Evolutionary conservation across 768 basidiomycete genomes (phyloP).

Genomic region (Boletus barrowsii): DNA sequence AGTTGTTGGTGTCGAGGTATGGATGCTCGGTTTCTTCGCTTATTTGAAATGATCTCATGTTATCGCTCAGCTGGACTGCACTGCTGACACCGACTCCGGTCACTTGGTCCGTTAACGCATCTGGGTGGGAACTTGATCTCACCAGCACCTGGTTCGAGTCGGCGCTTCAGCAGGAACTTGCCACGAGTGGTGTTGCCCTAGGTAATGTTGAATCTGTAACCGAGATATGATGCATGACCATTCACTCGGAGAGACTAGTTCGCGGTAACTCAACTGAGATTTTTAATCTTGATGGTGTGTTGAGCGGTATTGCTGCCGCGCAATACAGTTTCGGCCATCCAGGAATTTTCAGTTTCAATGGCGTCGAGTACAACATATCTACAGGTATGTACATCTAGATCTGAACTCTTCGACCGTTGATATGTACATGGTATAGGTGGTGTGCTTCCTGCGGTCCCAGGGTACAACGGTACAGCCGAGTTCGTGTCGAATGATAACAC

Average conservation of each 20-base stretch:
- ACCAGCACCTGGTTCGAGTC: slow-evolving; percentile 1
- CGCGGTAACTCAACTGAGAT: slow-evolving; percentile 13
- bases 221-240: neutral
- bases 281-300: slow-evolving; percentile 1
- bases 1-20: slow-evolving; percentile 18
- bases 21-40: neutral
- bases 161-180: neutral
- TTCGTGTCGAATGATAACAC: neutral
- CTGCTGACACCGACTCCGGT: slow-evolving; percentile 8
- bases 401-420: neutral
- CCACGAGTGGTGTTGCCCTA: neutral
- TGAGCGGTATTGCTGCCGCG: slow-evolving; percentile 17
- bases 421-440: slow-evolving; percentile 1
- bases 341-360: slow-evolving; percentile 16
- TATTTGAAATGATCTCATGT: neutral
- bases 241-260: neutral
- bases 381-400: slow-evolving; percentile 1
- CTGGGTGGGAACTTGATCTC: slow-evolving; percentile 10
- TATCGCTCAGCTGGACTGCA: slow-evolving; percentile 10
- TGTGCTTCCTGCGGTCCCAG: slow-evolving; percentile 2
- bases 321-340: slow-evolving; percentile 3
- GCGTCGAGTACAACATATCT: slow-evolving; percentile 16
- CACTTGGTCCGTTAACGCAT: neutral
- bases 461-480: neutral
- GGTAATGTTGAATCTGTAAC: neutral